A percentile compares a stretch with the other conserved stretches of the same genome.
Evolutionary conservation across 73 alveolate species (phyloP).

Genomic region (Blepharisma stoltei): DNA sequence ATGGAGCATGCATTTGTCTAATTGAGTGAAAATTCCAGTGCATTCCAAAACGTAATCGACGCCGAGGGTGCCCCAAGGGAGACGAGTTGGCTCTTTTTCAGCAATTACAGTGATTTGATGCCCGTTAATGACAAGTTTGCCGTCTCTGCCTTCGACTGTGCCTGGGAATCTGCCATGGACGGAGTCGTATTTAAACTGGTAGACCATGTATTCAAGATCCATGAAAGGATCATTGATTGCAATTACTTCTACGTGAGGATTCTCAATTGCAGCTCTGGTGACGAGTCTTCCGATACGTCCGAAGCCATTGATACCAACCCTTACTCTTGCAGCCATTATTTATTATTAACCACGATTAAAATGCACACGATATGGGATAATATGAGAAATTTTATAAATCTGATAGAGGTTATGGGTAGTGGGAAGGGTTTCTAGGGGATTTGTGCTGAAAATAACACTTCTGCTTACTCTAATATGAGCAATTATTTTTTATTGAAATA

Average conservation of each 20-base stretch:
- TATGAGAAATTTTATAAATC: no score
- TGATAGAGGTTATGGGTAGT: no score
- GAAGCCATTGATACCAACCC: slow-evolving; percentile 94
- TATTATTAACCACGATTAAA: no score
- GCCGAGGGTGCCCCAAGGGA: slow-evolving; percentile 86
- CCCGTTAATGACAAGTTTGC: slow-evolving; percentile 32
- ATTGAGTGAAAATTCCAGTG: slow-evolving; percentile 84
- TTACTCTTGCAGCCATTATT: slow-evolving; percentile 41
- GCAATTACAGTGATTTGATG: slow-evolving; percentile 53
- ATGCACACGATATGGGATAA: no score
- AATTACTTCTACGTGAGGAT: slow-evolving; percentile 52
- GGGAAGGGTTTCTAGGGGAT: no score
- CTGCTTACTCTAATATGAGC: no score
- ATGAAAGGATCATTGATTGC: slow-evolving; percentile 72
- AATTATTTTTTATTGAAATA: no score
- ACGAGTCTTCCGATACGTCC: slow-evolving; percentile 96
- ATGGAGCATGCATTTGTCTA: slow-evolving; percentile 76
- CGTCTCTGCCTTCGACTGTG: slow-evolving; percentile 81
- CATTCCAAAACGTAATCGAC: slow-evolving; percentile 81
- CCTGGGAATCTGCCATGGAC: slow-evolving; percentile 58
- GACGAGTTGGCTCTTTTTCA: slow-evolving; percentile 80
- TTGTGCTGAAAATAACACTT: no score
- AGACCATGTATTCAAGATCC: slow-evolving; percentile 69
- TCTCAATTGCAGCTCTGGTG: slow-evolving; percentile 82
- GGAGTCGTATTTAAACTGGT: slow-evolving; percentile 66